Base-by-base conservation (phyloP, 2,329 filamentous ascomycete species). In the Aspergillus sp. region DNA sequence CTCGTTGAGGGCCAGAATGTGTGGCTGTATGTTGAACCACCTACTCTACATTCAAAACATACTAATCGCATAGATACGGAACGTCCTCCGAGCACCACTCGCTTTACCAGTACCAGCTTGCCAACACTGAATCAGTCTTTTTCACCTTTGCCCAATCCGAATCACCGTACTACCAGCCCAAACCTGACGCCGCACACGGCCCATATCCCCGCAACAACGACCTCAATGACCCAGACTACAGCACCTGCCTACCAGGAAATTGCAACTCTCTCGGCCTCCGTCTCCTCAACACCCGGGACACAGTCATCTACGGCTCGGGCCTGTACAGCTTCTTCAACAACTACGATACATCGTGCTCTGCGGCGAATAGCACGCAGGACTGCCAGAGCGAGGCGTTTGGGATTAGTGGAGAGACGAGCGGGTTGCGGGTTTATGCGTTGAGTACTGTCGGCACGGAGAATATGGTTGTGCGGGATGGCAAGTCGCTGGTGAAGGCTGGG, bases 291-390 rank as follows among this genome's bases (percentile, higher is more conserved):
- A 70, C 65, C 33, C 59, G 62, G 8, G 62, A 70, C 43, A 66
- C 78, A 10, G 52, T 66, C 40, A 62, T 73, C 12, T 78, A 78
- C 51, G 76, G 76, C 10, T 75, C 71, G 0, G 76, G 76, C 1
- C 55, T 77, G 4, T 79, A 79, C 63, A 72, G 67, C 12, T 79
- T 79, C 64, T 79, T 79, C 60, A 68, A 75, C 53, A 68, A 77
- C 53, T 77, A 79, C 60, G 71, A 59, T 49, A 73, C 69, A 0
- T 53, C 56, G 1, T 75, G 72, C 56, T 68, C 68, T 3, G 57
- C 66, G 32, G 60, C 64, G 46, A 66, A 65, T 6, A 57, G 61
- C 5, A 61, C 65, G 1, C 65, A 68, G 5, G 50, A 62, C 2
- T 79, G 76, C 47, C 76, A 79, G 61, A 67, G 61, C 34, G 56